phyloP scores from a whole-genome alignment of 352 stramenopile genomes.

The Ophiocytium majus region DNA sequence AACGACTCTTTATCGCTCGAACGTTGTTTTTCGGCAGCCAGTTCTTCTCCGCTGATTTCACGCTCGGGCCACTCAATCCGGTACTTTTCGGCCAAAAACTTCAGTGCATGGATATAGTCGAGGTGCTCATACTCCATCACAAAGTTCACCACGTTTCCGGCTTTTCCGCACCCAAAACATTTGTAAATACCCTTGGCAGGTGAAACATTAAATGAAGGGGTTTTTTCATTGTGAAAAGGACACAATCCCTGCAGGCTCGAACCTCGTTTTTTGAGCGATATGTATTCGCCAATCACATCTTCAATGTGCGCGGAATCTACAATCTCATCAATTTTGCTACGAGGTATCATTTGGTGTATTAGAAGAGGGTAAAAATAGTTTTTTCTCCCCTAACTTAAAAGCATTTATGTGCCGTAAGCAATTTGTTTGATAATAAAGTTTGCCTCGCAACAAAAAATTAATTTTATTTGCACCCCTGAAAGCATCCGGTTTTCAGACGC shows the following conservation, averaged over 20 bases:
- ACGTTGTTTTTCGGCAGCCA: too few relatives aligned
- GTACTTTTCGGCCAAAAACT: slow-evolving; percentile 3
- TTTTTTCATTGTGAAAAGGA: slow-evolving; percentile 13
- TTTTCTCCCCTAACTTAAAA: too few relatives aligned
- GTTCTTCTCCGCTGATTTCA: background rate
- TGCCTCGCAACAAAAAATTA: too few relatives aligned
- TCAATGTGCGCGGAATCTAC: background rate
- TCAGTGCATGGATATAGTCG: background rate
- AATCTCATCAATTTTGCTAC: background rate
- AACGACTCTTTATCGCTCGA: background rate
- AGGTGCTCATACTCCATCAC: background rate
- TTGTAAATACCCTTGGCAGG: slow-evolving; percentile 12
- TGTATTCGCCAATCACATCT: slow-evolving; percentile 1
- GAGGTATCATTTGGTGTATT: background rate
- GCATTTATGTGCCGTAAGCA: too few relatives aligned
- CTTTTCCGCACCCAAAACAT: slow-evolving; percentile 12
- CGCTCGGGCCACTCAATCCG: background rate
- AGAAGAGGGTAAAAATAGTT: slow-evolving; percentile 7
- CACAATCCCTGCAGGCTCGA: background rate
- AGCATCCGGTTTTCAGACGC: too few relatives aligned
- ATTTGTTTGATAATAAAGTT: too few relatives aligned
- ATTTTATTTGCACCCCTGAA: too few relatives aligned
- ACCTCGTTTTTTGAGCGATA: background rate
- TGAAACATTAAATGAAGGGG: slow-evolving; percentile 4
- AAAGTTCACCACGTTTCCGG: slow-evolving; percentile 1